phyloP scores from a whole-genome alignment of 345 rosid species.

The Mercurialis annua region DNA sequence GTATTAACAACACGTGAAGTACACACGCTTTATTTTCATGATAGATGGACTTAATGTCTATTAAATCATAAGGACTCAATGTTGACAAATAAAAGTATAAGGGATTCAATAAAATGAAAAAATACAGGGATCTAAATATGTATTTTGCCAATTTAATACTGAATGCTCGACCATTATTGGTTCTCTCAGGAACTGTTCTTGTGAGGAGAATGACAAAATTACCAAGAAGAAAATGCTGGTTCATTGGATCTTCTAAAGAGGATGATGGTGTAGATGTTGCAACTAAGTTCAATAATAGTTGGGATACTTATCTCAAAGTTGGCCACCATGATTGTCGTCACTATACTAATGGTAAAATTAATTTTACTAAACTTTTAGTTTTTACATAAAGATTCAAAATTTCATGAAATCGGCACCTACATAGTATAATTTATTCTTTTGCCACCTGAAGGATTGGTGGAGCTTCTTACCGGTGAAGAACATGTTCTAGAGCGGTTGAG shows the following conservation, averaged over 20 bases:
- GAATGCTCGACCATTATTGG: no score
- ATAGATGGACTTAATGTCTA: no score
- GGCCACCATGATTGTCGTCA: constrained; percentile 75
- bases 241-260: constrained; percentile 51
- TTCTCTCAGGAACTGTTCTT: constrained; percentile 45
- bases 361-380: background rate
- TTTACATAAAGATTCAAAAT: background rate
- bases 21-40: no score
- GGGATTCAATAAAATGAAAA: no score
- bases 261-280: constrained; percentile 51
- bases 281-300: constrained; percentile 38
- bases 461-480: constrained; percentile 64
- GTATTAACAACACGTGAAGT: no score
- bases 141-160: no score
- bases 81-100: no score
- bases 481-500: constrained; percentile 46
- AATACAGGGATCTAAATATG: no score
- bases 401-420: no score
- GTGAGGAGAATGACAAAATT: constrained; percentile 49
- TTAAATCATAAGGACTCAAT: no score
- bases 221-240: constrained; percentile 67
- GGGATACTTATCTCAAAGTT: constrained; percentile 63
- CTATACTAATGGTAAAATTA: constrained; percentile 57
- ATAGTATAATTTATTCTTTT: background rate
- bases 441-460: constrained; percentile 54